These are phyloP conservation scores for Graphiopsis chlorocephala DNA, from an alignment of 2,329 filamentous ascomycete species.

Conservation along the genomic window DNA sequence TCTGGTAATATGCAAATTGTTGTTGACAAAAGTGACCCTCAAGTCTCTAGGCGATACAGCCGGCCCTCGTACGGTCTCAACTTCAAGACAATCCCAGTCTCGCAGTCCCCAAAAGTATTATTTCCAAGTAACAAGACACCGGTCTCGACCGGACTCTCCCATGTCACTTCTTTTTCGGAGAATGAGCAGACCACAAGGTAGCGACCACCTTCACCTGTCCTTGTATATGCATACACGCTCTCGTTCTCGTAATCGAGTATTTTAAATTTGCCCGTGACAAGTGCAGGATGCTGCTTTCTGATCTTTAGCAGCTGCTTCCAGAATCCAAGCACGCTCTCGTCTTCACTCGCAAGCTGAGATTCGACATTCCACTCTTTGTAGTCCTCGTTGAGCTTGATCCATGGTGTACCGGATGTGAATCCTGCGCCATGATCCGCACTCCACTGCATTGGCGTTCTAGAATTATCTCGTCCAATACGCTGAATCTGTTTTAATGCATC, in stretches of 20 bases:
- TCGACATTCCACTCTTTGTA: conserved; percentile 61
- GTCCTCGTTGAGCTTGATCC: conserved; percentile 69
- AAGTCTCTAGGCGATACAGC: not conserved
- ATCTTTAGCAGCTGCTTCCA: not conserved
- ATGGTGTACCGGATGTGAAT: conserved; percentile 57
- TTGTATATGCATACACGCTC: not conserved
- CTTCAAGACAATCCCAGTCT: not conserved
- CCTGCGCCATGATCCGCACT: conserved; percentile 58
- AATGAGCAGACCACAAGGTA: conserved; percentile 1
- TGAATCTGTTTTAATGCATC: not conserved
- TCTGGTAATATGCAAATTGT: no score
- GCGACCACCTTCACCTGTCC: not conserved
- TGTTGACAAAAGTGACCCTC: no score
- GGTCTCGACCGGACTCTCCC: not conserved
- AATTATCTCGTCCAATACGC: conserved; percentile 58
- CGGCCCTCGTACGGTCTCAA: not conserved
- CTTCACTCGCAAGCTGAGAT: conserved; percentile 39
- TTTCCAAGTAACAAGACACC: not conserved
- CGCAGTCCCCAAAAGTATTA: not conserved
- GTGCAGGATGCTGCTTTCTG: not conserved
- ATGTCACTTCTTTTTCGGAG: not conserved
- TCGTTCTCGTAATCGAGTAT: not conserved
- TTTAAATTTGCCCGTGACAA: not conserved
- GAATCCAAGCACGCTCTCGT: not conserved
- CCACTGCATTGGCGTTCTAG: conserved; percentile 71